These are phyloP conservation scores for Clarireedia homoeocarpa DNA, from an alignment of 2,329 filamentous ascomycete species.

Conservation along the genomic window DNA sequence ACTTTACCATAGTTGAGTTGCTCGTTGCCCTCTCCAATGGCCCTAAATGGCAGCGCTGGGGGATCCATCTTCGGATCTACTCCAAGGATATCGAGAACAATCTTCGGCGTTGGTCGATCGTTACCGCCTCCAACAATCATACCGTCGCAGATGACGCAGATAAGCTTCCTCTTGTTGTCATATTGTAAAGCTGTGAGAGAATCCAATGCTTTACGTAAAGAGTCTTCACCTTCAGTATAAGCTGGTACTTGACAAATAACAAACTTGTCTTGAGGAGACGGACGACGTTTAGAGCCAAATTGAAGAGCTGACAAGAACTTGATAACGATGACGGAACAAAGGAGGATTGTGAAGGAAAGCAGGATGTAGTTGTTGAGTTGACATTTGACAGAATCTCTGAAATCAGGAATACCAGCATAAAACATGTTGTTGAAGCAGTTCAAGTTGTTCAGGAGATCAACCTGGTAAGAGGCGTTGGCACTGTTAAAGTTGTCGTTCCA, in stretches of 20 bases:
- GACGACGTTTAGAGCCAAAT: constrained; percentile 84
- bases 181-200: constrained; percentile 92
- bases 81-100: constrained; percentile 92
- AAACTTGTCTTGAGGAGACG: constrained; percentile 92
- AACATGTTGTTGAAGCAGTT: constrained; percentile 79
- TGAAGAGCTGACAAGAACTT: constrained; percentile 94
- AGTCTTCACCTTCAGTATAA: constrained; percentile 97
- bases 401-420: constrained; percentile 77
- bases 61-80: constrained; percentile 96
- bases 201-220: constrained; percentile 83
- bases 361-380: constrained; percentile 88
- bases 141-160: constrained; percentile 93
- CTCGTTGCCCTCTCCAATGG: constrained; percentile 77
- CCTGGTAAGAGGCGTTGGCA: constrained; percentile 42
- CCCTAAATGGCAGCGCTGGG: constrained; percentile 88
- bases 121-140: constrained; percentile 96
- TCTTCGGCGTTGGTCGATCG: constrained; percentile 93
- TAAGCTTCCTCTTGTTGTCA: constrained; percentile 96
- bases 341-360: constrained; percentile 75
- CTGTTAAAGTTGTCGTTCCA: constrained; percentile 50
- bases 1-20: constrained; percentile 98
- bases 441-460: constrained; percentile 55
- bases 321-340: constrained; percentile 70
- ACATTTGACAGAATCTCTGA: constrained; percentile 68
- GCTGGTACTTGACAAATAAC: constrained; percentile 97